These are phyloP conservation scores for Chalciporus pseudorubinellus DNA, from an alignment of 768 basidiomycete genomes.

Conservation along the genomic window DNA sequence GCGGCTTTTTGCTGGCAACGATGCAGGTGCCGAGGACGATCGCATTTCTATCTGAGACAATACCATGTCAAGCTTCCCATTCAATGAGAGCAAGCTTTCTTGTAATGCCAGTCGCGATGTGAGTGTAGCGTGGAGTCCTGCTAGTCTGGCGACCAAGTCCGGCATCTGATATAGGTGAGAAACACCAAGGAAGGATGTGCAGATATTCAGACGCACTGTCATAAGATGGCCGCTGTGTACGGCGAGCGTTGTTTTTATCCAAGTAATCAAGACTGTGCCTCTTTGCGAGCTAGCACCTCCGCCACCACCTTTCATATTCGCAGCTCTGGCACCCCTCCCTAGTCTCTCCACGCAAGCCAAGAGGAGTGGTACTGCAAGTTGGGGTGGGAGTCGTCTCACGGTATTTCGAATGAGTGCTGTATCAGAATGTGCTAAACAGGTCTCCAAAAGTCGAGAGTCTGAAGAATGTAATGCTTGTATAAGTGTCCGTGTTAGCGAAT, in stretches of 20 bases:
- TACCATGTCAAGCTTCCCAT: slow-evolving; percentile 90
- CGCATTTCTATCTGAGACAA: slow-evolving; percentile 91
- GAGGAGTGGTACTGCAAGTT: slow-evolving; percentile 82
- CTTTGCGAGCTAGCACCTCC: slow-evolving; percentile 79
- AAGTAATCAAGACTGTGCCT: slow-evolving; percentile 64
- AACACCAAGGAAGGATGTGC: neutral
- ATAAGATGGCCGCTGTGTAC: slow-evolving; percentile 90
- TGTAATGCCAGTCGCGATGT: slow-evolving; percentile 78
- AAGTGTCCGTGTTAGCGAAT: slow-evolving; percentile 88
- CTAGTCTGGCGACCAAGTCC: slow-evolving; percentile 82
- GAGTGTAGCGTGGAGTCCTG: slow-evolving; percentile 79
- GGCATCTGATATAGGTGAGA: slow-evolving; percentile 63
- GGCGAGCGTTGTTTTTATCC: slow-evolving; percentile 79
- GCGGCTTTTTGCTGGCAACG: slow-evolving; percentile 43
- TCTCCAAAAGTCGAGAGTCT: slow-evolving; percentile 83
- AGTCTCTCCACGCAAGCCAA: slow-evolving; percentile 87
- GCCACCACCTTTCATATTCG: slow-evolving; percentile 73
- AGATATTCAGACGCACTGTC: slow-evolving; percentile 61
- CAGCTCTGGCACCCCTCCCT: slow-evolving; percentile 68
- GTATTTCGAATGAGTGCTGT: slow-evolving; percentile 81
- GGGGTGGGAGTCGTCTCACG: slow-evolving; percentile 80
- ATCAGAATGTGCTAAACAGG: slow-evolving; percentile 83
- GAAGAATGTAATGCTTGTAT: slow-evolving; percentile 96
- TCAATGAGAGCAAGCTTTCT: slow-evolving; percentile 79
- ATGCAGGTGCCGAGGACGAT: slow-evolving; percentile 64